A percentile compares a stretch with the other conserved stretches of the same genome.
Evolutionary conservation across 2,329 filamentous ascomycete species (phyloP).

Genomic region (Apiospora sp.): DNA sequence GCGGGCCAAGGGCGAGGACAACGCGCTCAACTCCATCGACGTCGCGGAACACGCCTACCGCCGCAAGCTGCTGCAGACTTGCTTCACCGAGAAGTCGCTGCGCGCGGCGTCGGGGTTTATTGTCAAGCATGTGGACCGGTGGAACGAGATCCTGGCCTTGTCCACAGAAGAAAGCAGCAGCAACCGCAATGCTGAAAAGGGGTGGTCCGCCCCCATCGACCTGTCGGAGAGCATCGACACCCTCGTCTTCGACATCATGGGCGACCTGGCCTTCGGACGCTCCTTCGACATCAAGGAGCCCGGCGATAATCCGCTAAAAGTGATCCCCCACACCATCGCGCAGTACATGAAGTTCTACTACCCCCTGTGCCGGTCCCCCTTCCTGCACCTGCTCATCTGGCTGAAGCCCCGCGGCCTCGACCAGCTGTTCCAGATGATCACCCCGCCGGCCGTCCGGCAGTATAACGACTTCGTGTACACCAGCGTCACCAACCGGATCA

Average conservation of each 20-base stretch:
- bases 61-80: conserved; percentile 33
- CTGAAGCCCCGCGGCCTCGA: not conserved
- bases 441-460: not conserved
- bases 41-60: conserved; percentile 30
- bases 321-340: conserved; percentile 27
- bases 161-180: conserved; percentile 27
- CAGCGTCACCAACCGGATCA: not conserved
- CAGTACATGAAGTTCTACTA: not conserved
- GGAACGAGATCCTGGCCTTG: not conserved
- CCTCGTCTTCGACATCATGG: conserved; percentile 25
- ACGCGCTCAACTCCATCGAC: conserved; percentile 32
- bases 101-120: conserved; percentile 33
- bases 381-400: not conserved
- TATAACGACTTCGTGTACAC: not conserved
- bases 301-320: conserved; percentile 31
- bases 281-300: conserved; percentile 40
- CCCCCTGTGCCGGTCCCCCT: not conserved
- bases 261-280: conserved; percentile 36
- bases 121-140: not conserved
- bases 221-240: not conserved
- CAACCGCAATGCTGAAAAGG: too few relatives aligned
- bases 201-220: not conserved
- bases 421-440: not conserved
- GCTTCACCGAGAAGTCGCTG: conserved; percentile 36
- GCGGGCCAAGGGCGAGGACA: conserved; percentile 27